Evolutionary conservation across 805 yeast genomes (phyloP).

Genomic region (Cyberlindnera bimundalis): DNA sequence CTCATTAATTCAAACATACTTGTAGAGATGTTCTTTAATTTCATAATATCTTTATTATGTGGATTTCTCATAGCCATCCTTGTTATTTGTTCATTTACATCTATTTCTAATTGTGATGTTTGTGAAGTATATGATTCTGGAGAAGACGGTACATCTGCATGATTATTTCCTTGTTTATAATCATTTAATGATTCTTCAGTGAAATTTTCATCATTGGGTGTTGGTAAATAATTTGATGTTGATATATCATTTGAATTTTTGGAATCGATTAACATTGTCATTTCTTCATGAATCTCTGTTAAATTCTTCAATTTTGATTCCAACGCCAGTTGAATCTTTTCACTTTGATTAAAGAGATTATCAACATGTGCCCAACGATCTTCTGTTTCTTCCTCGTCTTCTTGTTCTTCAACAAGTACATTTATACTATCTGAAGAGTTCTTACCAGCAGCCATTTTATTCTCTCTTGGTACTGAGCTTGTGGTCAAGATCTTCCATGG

Average conservation of each 20-base stretch:
- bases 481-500: slow-evolving; percentile 8
- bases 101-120: slow-evolving; percentile 21
- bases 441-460: background rate
- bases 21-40: slow-evolving; percentile 19
- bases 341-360: slow-evolving; percentile 5
- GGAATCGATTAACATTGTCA: slow-evolving; percentile 3
- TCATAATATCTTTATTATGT: slow-evolving; percentile 15
- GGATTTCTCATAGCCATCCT: slow-evolving; percentile 12
- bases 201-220: slow-evolving; percentile 18
- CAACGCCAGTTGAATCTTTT: slow-evolving; percentile 5
- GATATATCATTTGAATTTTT: background rate
- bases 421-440: background rate
- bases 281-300: slow-evolving; percentile 4
- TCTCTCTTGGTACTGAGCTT: slow-evolving; percentile 3
- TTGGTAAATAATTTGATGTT: slow-evolving; percentile 18
- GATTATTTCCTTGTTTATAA: background rate
- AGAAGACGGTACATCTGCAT: slow-evolving; percentile 21
- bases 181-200: slow-evolving; percentile 1
- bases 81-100: slow-evolving; percentile 16
- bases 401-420: background rate
- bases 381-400: background rate
- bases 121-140: slow-evolving; percentile 21
- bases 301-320: slow-evolving; percentile 4
- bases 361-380: slow-evolving; percentile 5
- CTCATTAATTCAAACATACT: slow-evolving; percentile 18